Evolutionary conservation across 1,284 basidiomycete genomes (phyloP).

Genomic region (Marasmius oreades): DNA sequence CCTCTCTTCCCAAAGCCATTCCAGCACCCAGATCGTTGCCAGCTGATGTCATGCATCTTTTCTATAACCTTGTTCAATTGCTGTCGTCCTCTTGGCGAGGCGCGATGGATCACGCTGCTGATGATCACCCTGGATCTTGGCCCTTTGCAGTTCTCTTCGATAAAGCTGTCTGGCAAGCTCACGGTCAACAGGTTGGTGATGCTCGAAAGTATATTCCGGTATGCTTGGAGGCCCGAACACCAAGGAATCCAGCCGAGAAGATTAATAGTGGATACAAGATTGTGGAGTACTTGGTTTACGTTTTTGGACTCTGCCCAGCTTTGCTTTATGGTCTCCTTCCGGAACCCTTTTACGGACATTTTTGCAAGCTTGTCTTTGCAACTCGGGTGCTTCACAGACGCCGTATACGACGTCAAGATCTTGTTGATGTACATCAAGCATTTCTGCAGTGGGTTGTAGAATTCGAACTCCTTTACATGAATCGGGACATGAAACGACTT

Average conservation of each 20-base stretch:
- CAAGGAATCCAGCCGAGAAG: too few species aligned
- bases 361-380: conserved; percentile 23
- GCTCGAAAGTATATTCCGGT: too few species aligned
- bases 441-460: conserved; percentile 21
- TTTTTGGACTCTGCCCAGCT: conserved; percentile 16
- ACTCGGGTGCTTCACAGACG: conserved; percentile 21
- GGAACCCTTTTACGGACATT: conserved; percentile 19
- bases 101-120: too few species aligned
- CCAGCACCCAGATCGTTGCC: conserved; percentile 11
- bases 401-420: conserved; percentile 12
- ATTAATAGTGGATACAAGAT: background rate
- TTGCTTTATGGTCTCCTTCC: conserved; percentile 28
- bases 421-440: conserved; percentile 13
- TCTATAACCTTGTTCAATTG: conserved; percentile 24
- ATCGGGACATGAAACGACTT: conserved; percentile 17
- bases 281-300: background rate
- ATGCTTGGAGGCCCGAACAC: too few species aligned
- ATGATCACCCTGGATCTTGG: too few species aligned
- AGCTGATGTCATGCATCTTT: conserved; percentile 27
- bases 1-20: background rate
- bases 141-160: too few species aligned
- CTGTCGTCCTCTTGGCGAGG: background rate
- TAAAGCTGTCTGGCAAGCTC: too few species aligned
- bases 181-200: too few species aligned
- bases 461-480: conserved; percentile 27